Percentiles rank a stretch among this genome's conserved stretches.
phyloP scores from a whole-genome alignment of 1,139 yeast species.

The Chernovozyma sophiae-reginae region DNA sequence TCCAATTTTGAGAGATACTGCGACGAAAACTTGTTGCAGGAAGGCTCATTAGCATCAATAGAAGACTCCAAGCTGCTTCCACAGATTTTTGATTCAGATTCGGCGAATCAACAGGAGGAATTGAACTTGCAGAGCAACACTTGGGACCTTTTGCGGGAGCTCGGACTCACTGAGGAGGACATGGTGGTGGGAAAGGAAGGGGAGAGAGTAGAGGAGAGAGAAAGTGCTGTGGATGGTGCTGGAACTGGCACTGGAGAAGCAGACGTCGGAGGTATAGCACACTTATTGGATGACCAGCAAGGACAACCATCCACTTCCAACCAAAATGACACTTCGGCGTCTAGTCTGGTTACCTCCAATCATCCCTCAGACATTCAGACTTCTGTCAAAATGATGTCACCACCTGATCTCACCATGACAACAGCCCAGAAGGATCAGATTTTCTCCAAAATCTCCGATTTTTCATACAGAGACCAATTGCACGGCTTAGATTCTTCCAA shows the following conservation, averaged over 20 bases:
- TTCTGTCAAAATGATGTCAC: background rate
- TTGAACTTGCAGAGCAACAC: conserved; percentile 16
- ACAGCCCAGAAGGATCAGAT: background rate
- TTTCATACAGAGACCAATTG: conserved; percentile 15
- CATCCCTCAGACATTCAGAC: too few species aligned
- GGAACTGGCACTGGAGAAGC: background rate
- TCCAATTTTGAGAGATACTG: conserved; percentile 21
- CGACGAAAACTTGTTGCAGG: conserved; percentile 14
- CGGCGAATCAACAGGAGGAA: conserved; percentile 4
- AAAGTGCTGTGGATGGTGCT: background rate
- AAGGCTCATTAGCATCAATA: conserved; percentile 14
- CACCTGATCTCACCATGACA: background rate
- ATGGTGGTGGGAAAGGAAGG: background rate
- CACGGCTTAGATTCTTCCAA: conserved; percentile 11
- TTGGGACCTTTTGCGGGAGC: conserved; percentile 18
- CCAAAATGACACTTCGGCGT: too few species aligned
- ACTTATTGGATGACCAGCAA: background rate
- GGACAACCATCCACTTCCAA: background rate
- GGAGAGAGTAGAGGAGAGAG: background rate
- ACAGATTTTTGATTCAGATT: background rate
- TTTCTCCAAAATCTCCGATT: conserved; percentile 13
- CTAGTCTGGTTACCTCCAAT: too few species aligned
- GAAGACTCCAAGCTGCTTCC: conserved; percentile 16
- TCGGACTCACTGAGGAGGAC: conserved; percentile 14
- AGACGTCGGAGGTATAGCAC: too few species aligned